Percentiles rank a stretch among this genome's conserved stretches.
These are phyloP conservation scores for Nevesoporus exiguus DNA, from an alignment of 768 basidiomycete genomes.

Conservation along the genomic window DNA sequence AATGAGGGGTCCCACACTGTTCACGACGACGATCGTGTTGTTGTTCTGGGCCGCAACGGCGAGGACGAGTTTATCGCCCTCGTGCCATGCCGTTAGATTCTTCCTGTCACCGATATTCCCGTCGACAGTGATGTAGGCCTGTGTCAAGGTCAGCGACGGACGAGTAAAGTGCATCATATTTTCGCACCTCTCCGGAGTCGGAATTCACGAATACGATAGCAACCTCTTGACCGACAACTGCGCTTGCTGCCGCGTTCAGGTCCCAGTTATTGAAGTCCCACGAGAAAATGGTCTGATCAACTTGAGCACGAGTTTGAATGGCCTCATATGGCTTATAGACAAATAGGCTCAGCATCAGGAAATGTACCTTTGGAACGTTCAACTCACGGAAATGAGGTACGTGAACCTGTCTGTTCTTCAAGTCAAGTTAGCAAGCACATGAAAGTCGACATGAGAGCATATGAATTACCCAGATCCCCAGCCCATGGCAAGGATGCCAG, in stretches of 20 bases:
- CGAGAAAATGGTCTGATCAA: constrained; percentile 60
- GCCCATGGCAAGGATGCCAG: constrained; percentile 82
- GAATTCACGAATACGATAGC: constrained; percentile 80
- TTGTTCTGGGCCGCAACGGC: constrained; percentile 62
- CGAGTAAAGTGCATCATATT: background rate
- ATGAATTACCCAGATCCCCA: constrained; percentile 77
- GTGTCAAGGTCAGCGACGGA: constrained; percentile 4
- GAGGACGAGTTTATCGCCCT: constrained; percentile 40
- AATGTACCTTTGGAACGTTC: background rate
- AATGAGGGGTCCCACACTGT: constrained; percentile 71
- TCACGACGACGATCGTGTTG: constrained; percentile 79
- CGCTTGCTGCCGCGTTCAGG: constrained; percentile 44
- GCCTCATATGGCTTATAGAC: constrained; percentile 66
- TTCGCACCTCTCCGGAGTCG: constrained; percentile 73
- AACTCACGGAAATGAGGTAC: constrained; percentile 69
- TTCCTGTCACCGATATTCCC: constrained; percentile 43
- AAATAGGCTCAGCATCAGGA: background rate
- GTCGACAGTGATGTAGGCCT: constrained; percentile 55
- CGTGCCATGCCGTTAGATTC: constrained; percentile 40
- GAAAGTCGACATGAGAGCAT: background rate
- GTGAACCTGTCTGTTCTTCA: constrained; percentile 65
- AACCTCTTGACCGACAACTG: constrained; percentile 50
- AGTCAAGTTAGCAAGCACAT: background rate
- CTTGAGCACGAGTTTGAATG: constrained; percentile 67
- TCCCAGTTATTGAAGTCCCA: constrained; percentile 75